Evolutionary conservation across 331 rosid genomes (phyloP).

Genomic region (Rhamnella rubrinervis): DNA sequence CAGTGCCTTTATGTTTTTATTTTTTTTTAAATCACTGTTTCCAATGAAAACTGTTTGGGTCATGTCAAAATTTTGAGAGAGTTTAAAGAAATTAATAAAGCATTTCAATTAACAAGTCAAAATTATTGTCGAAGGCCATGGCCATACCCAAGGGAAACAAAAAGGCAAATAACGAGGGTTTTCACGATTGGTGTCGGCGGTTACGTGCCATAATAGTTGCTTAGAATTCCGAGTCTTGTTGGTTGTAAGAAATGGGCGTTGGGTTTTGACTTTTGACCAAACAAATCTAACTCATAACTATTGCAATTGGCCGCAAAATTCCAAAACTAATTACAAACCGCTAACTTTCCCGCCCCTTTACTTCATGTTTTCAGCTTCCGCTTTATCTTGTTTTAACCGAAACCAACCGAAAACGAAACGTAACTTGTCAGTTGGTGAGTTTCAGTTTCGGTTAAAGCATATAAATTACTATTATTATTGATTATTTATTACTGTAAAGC

Average conservation of each 20-base stretch:
- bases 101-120: neutral
- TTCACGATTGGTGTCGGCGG: slow-evolving; percentile 19
- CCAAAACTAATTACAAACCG: slow-evolving; percentile 10
- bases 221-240: slow-evolving; percentile 6
- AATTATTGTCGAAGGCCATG: slow-evolving; percentile 4
- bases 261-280: slow-evolving; percentile 47
- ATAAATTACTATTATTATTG: too few relatives aligned
- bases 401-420: slow-evolving; percentile 38
- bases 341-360: neutral
- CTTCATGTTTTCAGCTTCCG: neutral
- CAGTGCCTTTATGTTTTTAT: too few relatives aligned
- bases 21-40: too few relatives aligned
- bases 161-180: too few relatives aligned
- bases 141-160: neutral
- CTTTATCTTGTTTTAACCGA: neutral
- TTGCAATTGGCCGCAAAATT: slow-evolving; percentile 24
- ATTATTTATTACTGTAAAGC: too few relatives aligned
- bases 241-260: slow-evolving; percentile 12
- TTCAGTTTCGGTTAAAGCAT: too few relatives aligned
- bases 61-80: too few relatives aligned
- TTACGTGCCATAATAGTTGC: slow-evolving; percentile 46
- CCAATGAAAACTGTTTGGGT: too few relatives aligned
- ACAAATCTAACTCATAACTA: slow-evolving; percentile 33
- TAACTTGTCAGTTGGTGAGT: slow-evolving; percentile 47
- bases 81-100: neutral